phyloP scores from a whole-genome alignment of 2,329 filamentous ascomycete species.

The Ceratocystis colombiana region DNA sequence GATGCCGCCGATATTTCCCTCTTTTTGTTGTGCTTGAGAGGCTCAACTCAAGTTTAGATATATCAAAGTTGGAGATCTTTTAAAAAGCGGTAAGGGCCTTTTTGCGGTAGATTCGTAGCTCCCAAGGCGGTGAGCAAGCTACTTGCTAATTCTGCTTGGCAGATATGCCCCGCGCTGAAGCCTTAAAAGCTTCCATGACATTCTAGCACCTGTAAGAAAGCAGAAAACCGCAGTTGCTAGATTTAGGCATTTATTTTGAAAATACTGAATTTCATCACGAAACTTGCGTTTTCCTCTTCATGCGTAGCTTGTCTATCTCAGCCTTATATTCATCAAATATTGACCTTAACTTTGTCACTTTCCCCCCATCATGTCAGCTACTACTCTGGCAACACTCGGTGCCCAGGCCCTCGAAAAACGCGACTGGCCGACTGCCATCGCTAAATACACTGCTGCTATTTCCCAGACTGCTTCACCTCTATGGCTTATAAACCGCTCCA shows the following conservation, averaged over 20 bases:
- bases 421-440: constrained; percentile 58
- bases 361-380: constrained; percentile 34
- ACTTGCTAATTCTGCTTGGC: constrained; percentile 15
- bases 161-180: constrained; percentile 17
- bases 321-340: background rate
- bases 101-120: background rate
- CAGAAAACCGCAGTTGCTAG: background rate
- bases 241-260: background rate
- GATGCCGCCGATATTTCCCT: too few relatives aligned
- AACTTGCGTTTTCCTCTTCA: background rate
- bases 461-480: constrained; percentile 55
- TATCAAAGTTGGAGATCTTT: background rate
- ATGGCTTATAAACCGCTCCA: constrained; percentile 76
- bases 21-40: background rate
- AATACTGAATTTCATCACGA: background rate
- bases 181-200: constrained; percentile 1
- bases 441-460: constrained; percentile 58
- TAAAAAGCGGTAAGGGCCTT: background rate
- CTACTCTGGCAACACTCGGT: constrained; percentile 48
- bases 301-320: background rate
- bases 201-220: constrained; percentile 9
- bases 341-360: background rate
- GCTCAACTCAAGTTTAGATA: background rate
- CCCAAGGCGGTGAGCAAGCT: constrained; percentile 16
- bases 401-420: constrained; percentile 52